phyloP scores from a whole-genome alignment of 352 stramenopile genomes.

The Phytopythium kandeliae region DNA sequence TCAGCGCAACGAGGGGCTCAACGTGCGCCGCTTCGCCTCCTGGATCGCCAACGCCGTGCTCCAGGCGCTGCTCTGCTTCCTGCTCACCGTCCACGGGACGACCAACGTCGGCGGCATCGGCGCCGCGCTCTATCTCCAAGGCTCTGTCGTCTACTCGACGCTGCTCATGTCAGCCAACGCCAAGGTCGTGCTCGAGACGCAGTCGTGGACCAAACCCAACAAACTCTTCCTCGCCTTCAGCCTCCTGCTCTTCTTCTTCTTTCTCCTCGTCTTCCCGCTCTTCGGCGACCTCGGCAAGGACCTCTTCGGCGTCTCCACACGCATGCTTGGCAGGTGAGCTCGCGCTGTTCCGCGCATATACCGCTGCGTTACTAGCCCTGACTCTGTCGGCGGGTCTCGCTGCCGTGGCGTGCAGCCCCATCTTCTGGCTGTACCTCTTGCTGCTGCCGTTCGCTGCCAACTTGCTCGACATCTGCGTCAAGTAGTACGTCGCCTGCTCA shows the following conservation, averaged over 20 bases:
- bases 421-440: constrained; percentile 68
- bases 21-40: constrained; percentile 47
- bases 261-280: constrained; percentile 54
- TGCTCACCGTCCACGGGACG: constrained; percentile 41
- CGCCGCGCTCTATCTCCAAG: constrained; percentile 49
- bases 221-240: constrained; percentile 46
- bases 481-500: constrained; percentile 46
- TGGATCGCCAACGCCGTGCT: constrained; percentile 67
- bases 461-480: constrained; percentile 48
- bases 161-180: constrained; percentile 72
- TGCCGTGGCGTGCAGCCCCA: too few relatives aligned
- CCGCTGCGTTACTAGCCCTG: too few relatives aligned
- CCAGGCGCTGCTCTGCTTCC: constrained; percentile 61
- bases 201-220: constrained; percentile 78
- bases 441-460: constrained; percentile 60
- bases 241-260: constrained; percentile 54
- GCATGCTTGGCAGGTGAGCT: constrained; percentile 44
- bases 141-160: constrained; percentile 60
- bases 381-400: too few relatives aligned
- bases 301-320: constrained; percentile 43
- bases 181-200: constrained; percentile 71
- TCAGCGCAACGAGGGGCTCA: constrained; percentile 61
- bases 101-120: constrained; percentile 28
- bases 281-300: constrained; percentile 44
- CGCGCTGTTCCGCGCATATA: too few relatives aligned